Evolutionary conservation across 371 early-diverging fungal genomes (phyloP), one percentile per base, ranked within the genome.

Genomic region (Mucor sp.): DNA sequence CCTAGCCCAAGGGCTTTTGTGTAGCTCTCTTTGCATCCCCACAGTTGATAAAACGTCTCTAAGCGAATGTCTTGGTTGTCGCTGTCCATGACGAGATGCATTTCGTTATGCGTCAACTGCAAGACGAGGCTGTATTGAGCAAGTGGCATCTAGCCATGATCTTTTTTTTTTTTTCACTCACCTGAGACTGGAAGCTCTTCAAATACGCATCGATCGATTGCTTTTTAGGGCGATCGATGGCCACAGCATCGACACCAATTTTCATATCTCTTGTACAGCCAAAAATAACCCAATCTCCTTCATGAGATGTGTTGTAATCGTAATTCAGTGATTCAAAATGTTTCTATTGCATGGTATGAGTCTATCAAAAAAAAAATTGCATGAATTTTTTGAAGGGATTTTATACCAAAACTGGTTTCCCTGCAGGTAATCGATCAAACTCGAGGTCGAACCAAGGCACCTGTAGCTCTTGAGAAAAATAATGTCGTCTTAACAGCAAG

Each of bases 21-120:
- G 62, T 86, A 87, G 62, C 86, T 85, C 74, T 90, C 90, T 69
- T 90, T 90, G 39, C 87, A 69, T 19, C 79, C 83, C 90, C 90
- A 90, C 12, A 83, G 33, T 37, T 80, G 69, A 55, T 72, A 83
- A 63, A 90, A 90, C 27, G 75, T 66, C 39, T 75, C 72, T 12
- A 85, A 63, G 8, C 66, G 66, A 11, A 56, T 65, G 48, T 63
- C 57, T 25, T 63, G 30, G 41, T 71, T 12, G 4, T 75, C 9
- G 21, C 44, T 30, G 32, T 47, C 44, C 62, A 41, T 55, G 4
- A 85, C 65, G 58, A 69, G 12, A 15, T 61, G 59, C 48, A 74
- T 56, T 66, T 85, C 85, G 28, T 70, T 60, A 0, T 58, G 44
- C 27, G 81, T 67, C 23, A 85, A 67, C 85, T 85, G 39, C 50